These are phyloP conservation scores for Emiliania huxleyi DNA, from an alignment of 78 protist genomes.

Conservation along the genomic window DNA sequence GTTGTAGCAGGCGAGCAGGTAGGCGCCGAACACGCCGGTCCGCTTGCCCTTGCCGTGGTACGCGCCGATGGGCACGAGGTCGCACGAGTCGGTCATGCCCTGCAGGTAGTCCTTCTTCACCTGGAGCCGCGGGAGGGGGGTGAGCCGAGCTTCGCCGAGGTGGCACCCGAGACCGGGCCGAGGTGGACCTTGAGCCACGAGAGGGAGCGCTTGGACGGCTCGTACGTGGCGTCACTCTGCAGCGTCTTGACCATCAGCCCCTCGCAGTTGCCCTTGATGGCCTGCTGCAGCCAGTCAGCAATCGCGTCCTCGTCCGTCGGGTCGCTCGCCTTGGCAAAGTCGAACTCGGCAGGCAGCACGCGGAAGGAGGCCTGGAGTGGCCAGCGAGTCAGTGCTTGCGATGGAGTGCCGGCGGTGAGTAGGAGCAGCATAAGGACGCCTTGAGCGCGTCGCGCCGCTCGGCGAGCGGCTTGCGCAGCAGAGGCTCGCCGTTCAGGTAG, in stretches of 20 bases:
- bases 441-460: not conserved
- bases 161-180: too few relatives aligned
- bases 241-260: slow-evolving; percentile 97
- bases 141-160: too few relatives aligned
- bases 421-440: too few relatives aligned
- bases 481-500: slow-evolving; percentile 85
- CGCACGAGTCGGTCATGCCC: slow-evolving; percentile 94
- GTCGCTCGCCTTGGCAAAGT: slow-evolving; percentile 74
- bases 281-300: slow-evolving; percentile 60
- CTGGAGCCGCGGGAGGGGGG: slow-evolving; percentile 90
- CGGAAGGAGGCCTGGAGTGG: slow-evolving; percentile 26
- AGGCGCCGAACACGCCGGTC: slow-evolving; percentile 90
- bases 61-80: slow-evolving; percentile 97
- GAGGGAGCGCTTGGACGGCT: slow-evolving; percentile 64
- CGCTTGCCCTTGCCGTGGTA: slow-evolving; percentile 94
- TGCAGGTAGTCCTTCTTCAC: slow-evolving; percentile 93
- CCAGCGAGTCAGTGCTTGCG: too few relatives aligned
- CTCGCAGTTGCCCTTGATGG: slow-evolving; percentile 84
- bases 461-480: not conserved
- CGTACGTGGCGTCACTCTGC: slow-evolving; percentile 50
- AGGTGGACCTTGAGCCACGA: slow-evolving; percentile 95
- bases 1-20: slow-evolving; percentile 92
- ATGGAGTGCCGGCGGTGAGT: too few relatives aligned
- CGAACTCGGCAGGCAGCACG: slow-evolving; percentile 36
- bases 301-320: slow-evolving; percentile 73